Conservation (phyloP, 768 basidiomycete genomes). For the Royoungia palumana region DNA sequence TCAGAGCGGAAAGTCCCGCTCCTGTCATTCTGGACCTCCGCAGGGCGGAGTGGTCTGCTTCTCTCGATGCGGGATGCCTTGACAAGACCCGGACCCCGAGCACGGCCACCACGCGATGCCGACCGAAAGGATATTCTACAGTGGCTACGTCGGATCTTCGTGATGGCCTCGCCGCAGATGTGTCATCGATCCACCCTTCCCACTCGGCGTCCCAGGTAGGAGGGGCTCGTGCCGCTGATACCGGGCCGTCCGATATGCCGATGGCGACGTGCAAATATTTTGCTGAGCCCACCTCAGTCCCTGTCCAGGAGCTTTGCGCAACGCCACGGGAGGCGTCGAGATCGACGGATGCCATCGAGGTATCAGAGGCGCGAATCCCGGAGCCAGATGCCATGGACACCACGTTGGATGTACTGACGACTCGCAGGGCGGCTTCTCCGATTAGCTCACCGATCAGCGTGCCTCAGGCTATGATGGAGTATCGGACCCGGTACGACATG, state of each 20-base stretch:
- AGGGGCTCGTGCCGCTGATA: conserved; percentile 10
- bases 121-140: not conserved
- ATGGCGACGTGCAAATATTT: conserved; percentile 15
- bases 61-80: conserved; percentile 1
- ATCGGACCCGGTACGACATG: conserved; percentile 11
- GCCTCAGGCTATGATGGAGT: conserved; percentile 2
- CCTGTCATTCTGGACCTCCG: conserved; percentile 40
- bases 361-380: not conserved
- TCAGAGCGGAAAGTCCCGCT: conserved; percentile 9
- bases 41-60: conserved; percentile 26
- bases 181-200: conserved; percentile 42
- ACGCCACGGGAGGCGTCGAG: not conserved
- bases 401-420: not conserved
- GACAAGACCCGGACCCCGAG: not conserved
- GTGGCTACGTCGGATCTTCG: conserved; percentile 27
- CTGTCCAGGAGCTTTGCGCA: not conserved
- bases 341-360: not conserved
- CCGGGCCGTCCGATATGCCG: not conserved
- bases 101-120: not conserved
- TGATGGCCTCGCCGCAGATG: conserved; percentile 1
- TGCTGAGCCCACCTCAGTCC: not conserved
- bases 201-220: conserved; percentile 55
- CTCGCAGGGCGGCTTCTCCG: not conserved
- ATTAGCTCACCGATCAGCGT: conserved; percentile 4
- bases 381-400: not conserved